Evolutionary conservation across 495 filamentous ascomycete species (phyloP), one percentile per base, ranked within the genome.

Genomic region (Daldinia grandis): DNA sequence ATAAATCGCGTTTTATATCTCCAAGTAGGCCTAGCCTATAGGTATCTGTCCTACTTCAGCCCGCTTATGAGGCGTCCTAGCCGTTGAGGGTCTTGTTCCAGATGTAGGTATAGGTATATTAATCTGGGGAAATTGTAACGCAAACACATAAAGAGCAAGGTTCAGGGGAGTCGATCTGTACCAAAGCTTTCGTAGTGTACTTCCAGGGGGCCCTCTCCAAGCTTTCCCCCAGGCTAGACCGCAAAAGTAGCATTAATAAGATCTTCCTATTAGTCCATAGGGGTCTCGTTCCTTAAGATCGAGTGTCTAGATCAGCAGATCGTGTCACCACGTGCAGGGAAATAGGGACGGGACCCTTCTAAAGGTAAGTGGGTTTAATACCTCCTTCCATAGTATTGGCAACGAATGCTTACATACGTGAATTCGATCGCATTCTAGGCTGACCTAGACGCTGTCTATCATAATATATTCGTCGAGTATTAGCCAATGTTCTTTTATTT

Each of bases 351-450:
- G 35, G 27, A 1, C 62, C 53, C 25, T 65, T 53, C 57, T 65
- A 49, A 40, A 49, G 8, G 49, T 54, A 44, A 42, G 56, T 44
- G 40, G 40, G 19, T 44, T 64, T 30, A 54, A n/a, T 28, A 17
- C 8, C 15, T 53, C 15, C 50, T 30, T 50, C 30, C 9, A 19
- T 25, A 24, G 49, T 51, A 58, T 60, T 64, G 38, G 19, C 58
- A 62, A n/a, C 38, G 4, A n/a, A 55, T 24, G 19, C 33, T 53
- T 47, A 53, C 62, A 44, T 50, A 58, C 62, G 25, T 8, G 24
- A 15, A 62, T 68, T 73, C 70, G 70, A 73, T 69, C 62, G 61
- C 61, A 68, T 73, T 73, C 65, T 66, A 73, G 70, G 61, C 65
- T 66, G 42, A 61, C 33, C 56, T 33, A 57, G 51, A 35, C 33